phyloP scores from a whole-genome alignment of 352 stramenopile species.

The Phytophthora ohioensis region DNA sequence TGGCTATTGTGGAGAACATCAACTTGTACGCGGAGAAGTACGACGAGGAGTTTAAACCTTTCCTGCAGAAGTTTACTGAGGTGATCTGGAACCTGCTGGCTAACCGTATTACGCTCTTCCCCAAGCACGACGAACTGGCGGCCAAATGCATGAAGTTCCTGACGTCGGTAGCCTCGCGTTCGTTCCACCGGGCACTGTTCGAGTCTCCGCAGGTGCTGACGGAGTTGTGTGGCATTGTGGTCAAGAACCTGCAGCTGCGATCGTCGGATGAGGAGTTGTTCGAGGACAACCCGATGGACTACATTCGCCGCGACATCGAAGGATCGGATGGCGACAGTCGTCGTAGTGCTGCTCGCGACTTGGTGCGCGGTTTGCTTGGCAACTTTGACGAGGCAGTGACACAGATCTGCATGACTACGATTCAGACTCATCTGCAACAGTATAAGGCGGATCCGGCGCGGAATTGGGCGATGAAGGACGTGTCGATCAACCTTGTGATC shows the following conservation, averaged over 20 bases:
- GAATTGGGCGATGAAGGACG: conserved; percentile 97
- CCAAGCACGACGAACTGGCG: conserved; percentile 96
- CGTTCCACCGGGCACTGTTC: conserved; percentile 94
- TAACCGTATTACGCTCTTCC: conserved; percentile 73
- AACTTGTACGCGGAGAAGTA: conserved; percentile 99
- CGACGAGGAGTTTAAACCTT: conserved; percentile 98
- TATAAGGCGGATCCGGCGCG: conserved; percentile 86
- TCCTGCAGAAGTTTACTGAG: conserved; percentile 95
- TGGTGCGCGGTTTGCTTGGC: conserved; percentile 95
- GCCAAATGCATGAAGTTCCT: conserved; percentile 98
- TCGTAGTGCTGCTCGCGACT: conserved; percentile 94
- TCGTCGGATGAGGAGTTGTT: conserved; percentile 98
- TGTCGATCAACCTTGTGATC: conserved; percentile 96
- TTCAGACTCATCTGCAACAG: conserved; percentile 92
- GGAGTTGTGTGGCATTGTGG: conserved; percentile 97
- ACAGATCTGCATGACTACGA: conserved; percentile 93
- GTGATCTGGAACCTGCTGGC: conserved; percentile 85
- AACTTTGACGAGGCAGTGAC: conserved; percentile 96
- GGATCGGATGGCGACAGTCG: conserved; percentile 97
- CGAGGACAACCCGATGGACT: conserved; percentile 98
- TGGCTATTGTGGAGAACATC: conserved; percentile 98
- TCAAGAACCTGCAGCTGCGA: conserved; percentile 98
- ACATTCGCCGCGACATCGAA: conserved; percentile 99
- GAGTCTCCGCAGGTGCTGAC: conserved; percentile 75
- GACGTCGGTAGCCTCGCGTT: conserved; percentile 94